Base-by-base conservation (phyloP, 768 basidiomycete species). In the Pleurotus giganteus region DNA sequence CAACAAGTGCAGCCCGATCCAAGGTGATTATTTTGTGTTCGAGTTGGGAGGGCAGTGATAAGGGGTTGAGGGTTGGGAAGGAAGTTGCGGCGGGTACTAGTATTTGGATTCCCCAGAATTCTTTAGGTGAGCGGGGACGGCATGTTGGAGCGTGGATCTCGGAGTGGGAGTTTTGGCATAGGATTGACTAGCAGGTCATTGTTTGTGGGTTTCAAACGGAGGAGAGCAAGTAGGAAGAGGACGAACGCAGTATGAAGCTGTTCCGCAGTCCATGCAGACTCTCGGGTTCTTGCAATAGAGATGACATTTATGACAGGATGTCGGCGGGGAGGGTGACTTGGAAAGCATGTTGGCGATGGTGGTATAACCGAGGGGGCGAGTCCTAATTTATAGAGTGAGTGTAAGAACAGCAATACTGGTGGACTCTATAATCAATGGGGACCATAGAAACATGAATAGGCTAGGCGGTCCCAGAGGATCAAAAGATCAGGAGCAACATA, bases 261-360 rank as follows among this genome's bases (percentile, higher is more conserved):
- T 51, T 37, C 49, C 49, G 34, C 49, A 51, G n/a, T 51, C 34
- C 2, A n/a, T 26, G 49, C 49, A 51, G 19, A 37, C n/a, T 37
- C 21, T 24, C 4, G 49, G 49, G 8, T 6, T 37, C 32, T 37
- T 36, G 23, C 17, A 31, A 15, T 15, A 7, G 32, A 51, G 34
- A 19, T 51, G 49, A 24, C 49, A 51, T 51, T 51, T 51, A 11
- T n/a, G n/a, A 24, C 49, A 51, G 34, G 23, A 7, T 8, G 27
- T 17, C 17, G 2, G 27, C 7, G 24, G n/a, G n/a, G 29, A 31
- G 7, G 13, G n/a, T 36, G n/a, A n/a, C n/a, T n/a, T n/a, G n/a
- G n/a, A n/a, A n/a, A n/a, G n/a, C n/a, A n/a, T n/a, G n/a, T n/a
- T n/a, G n/a, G n/a, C n/a, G n/a, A n/a, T 45, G 43, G 23, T 5